Evolutionary conservation across 148 eudicot genomes (phyloP), one percentile per base, ranked within the genome.

Genomic region (Chenopodium formosanum): DNA sequence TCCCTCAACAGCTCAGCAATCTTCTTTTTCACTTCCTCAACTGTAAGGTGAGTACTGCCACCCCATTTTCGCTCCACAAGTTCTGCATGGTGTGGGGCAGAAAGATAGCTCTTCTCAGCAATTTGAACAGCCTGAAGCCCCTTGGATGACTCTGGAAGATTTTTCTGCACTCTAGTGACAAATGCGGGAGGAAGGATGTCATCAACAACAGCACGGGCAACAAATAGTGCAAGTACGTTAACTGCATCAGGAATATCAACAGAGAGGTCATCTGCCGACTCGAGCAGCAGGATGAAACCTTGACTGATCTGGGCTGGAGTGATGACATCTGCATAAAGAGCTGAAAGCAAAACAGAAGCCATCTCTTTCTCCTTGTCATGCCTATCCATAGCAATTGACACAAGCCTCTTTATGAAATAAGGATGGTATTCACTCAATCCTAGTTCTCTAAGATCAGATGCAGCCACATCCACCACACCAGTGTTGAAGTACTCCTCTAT

Each of bases 1-100:
- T 95, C 99, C 73, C 88, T 92, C 85, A 95, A 79, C 48, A 95
- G 84, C 62, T 92, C 97, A 29, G 93, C 74, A 75, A 95, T 95
- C 85, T 90, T 91, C 80, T 90, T 95, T 90, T 94, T 95, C 72
- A 92, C 98, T 88, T 95, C 99, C 84, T 95, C 99, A 20, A 90
- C 97, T 2, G 97, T 91, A 22, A 92, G 83, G 50, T 91, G 97
- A 70, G 99, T 95, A 77, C 89, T 89, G 53, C 99, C 99, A 32
- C 99, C 99, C 99, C 99, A 95, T 72, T 93, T 87, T 65, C 91
- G 86, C 84, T 95, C 99, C 3, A 95, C 94, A 12, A 95, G 94
- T 85, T 95, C 99, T 0, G 99, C 99, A 88, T 95, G 99, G 81
- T 95, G 99, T 20, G 99, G 99, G 79, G 99, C 99, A 16, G 99